phyloP scores from a whole-genome alignment of 352 stramenopile genomes.

The Globisporangium lucens region DNA sequence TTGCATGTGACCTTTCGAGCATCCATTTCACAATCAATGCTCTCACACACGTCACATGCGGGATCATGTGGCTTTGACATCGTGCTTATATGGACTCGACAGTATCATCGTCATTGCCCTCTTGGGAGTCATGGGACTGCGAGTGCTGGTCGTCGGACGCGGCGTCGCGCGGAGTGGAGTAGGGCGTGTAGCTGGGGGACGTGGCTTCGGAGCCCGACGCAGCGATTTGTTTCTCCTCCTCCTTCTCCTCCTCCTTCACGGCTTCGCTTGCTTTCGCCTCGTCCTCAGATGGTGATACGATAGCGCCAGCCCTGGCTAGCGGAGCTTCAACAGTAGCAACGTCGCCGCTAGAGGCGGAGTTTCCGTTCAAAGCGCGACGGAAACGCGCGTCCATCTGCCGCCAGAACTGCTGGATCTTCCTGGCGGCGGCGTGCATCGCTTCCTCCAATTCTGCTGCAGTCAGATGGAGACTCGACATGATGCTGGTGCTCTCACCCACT shows the following conservation, averaged over 20 bases:
- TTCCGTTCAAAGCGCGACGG: background rate
- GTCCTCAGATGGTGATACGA: background rate
- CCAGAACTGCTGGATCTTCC: slow-evolving; percentile 23
- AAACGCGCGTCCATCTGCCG: slow-evolving; percentile 16
- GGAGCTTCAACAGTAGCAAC: background rate
- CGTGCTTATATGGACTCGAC: no score
- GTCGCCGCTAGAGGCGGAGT: background rate
- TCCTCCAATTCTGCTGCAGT: slow-evolving; percentile 7
- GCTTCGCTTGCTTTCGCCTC: background rate
- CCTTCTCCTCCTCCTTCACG: background rate
- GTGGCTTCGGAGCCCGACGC: background rate
- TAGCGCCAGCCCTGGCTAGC: background rate
- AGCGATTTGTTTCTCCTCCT: background rate
- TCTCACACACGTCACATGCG: background rate
- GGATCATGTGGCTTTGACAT: background rate
- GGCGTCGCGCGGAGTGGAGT: slow-evolving; percentile 7
- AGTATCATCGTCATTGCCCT: background rate
- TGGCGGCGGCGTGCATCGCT: slow-evolving; percentile 15
- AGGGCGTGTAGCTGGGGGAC: slow-evolving; percentile 2
- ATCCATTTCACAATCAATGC: background rate
- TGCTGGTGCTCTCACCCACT: background rate
- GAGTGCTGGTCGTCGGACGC: slow-evolving; percentile 7
- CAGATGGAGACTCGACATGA: slow-evolving; percentile 7
- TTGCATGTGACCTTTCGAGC: slow-evolving; percentile 1
- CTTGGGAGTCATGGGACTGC: background rate